Percentiles rank a stretch among this genome's conserved stretches.
Conservation (phyloP, 495 filamentous ascomycete genomes). For the Penicillium arizonense region DNA sequence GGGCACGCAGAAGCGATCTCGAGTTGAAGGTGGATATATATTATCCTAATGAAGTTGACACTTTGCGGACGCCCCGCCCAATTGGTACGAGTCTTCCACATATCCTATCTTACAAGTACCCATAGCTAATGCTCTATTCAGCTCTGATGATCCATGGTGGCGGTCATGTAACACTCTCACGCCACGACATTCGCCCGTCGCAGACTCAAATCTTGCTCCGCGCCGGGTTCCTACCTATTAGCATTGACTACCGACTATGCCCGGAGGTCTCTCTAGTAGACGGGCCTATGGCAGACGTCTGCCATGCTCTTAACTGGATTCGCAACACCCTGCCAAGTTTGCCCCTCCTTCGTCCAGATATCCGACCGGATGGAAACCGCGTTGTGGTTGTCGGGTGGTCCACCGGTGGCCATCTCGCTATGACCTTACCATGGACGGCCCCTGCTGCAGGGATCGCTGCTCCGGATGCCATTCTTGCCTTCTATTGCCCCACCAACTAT, state of each 20-base stretch:
- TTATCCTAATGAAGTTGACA: not conserved
- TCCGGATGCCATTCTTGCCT: slow-evolving; percentile 45
- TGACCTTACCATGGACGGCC: slow-evolving; percentile 43
- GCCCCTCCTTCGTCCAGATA: slow-evolving; percentile 9
- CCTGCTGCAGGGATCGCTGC: slow-evolving; percentile 22
- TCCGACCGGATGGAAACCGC: slow-evolving; percentile 31
- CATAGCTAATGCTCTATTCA: not conserved
- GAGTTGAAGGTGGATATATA: not conserved
- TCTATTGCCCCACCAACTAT: slow-evolving; percentile 49
- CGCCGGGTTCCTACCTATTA: slow-evolving; percentile 49
- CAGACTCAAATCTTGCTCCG: slow-evolving; percentile 39
- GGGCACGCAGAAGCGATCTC: not conserved
- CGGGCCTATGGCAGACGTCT: slow-evolving; percentile 48
- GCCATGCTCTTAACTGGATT: slow-evolving; percentile 45
- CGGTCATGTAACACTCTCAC: slow-evolving; percentile 43
- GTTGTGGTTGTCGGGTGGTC: slow-evolving; percentile 56
- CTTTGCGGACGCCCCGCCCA: not conserved
- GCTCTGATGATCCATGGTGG: slow-evolving; percentile 47
- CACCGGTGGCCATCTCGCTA: slow-evolving; percentile 49
- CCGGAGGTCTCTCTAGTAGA: slow-evolving; percentile 46
- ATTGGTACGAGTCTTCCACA: not conserved
- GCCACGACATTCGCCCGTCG: slow-evolving; percentile 38
- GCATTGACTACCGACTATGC: slow-evolving; percentile 54
- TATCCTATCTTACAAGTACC: not conserved
- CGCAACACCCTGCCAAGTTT: slow-evolving; percentile 33